These are phyloP conservation scores for Calycina herbarum DNA, from an alignment of 2,329 filamentous ascomycete species.

Conservation along the genomic window DNA sequence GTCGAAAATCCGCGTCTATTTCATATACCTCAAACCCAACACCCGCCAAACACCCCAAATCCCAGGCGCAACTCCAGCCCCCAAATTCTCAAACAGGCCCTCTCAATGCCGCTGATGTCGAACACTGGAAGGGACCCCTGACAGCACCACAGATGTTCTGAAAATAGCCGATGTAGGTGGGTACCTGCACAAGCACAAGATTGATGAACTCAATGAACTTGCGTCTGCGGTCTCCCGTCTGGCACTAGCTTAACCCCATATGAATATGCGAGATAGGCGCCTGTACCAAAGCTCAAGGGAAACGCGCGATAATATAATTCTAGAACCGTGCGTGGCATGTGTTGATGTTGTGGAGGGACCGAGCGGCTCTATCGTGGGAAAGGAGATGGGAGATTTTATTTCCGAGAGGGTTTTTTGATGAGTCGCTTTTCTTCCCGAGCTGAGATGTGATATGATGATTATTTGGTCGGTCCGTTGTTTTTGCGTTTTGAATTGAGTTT, in stretches of 20 bases:
- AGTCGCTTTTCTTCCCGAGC: too few species aligned
- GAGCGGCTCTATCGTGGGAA: neutral
- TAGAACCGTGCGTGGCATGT: too few species aligned
- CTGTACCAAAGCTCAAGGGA: neutral
- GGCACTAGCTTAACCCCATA: neutral
- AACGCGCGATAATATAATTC: neutral
- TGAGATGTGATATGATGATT: too few species aligned
- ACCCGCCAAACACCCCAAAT: neutral
- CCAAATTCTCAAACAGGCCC: neutral
- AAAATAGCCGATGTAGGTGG: neutral
- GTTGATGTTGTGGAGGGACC: too few species aligned
- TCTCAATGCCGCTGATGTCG: neutral
- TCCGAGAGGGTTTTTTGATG: too few species aligned
- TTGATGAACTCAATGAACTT: too few species aligned
- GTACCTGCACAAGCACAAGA: neutral
- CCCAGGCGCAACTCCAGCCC: neutral
- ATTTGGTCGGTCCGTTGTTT: too few species aligned
- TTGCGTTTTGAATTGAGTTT: too few species aligned
- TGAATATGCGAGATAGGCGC: neutral
- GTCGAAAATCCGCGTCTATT: neutral
- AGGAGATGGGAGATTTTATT: neutral
- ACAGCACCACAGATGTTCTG: too few species aligned
- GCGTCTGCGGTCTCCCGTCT: too few species aligned
- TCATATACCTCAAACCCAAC: neutral
- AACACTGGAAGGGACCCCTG: neutral